These are phyloP conservation scores for Sphagnum fallax DNA, from an alignment of 228 moss, liverwort and hornwort genomes.

Conservation along the genomic window DNA sequence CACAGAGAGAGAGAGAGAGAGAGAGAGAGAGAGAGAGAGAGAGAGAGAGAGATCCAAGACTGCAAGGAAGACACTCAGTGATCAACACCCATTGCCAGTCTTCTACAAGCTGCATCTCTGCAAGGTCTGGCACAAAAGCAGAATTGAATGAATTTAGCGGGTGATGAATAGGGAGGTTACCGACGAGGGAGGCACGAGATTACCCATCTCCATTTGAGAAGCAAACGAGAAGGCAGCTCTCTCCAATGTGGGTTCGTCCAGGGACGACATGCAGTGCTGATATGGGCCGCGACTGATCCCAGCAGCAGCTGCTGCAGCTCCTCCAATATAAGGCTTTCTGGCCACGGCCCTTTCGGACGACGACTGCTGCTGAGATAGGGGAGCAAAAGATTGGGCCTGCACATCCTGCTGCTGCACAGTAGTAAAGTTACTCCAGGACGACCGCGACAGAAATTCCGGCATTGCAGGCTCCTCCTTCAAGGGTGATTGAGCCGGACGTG, in stretches of 20 bases:
- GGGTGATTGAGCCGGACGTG: constrained; percentile 53
- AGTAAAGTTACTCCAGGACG: constrained; percentile 59
- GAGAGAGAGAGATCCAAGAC: too few species aligned
- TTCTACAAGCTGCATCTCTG: too few species aligned
- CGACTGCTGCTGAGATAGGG: not conserved
- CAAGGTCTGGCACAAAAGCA: too few species aligned
- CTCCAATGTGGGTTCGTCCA: constrained; percentile 43
- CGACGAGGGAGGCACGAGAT: constrained; percentile 47
- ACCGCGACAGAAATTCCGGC: constrained; percentile 58
- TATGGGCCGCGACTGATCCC: constrained; percentile 6
- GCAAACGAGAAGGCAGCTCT: constrained; percentile 59
- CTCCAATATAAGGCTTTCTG: too few species aligned
- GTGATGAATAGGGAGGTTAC: constrained; percentile 21
- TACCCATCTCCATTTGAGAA: constrained; percentile 66
- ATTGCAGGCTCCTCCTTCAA: constrained; percentile 31
- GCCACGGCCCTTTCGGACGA: too few species aligned
- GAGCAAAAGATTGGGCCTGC: constrained; percentile 47
- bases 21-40: too few species aligned
- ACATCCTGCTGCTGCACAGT: constrained; percentile 12
- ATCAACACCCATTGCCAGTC: too few species aligned
- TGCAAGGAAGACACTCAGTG: too few species aligned
- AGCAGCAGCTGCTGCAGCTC: too few species aligned
- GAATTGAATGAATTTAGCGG: too few species aligned
- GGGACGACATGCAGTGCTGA: constrained; percentile 6
- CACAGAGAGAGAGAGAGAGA: too few species aligned